These are phyloP conservation scores for Exophiala xenobiotica DNA, from an alignment of 2,329 filamentous ascomycete genomes.

Conservation along the genomic window DNA sequence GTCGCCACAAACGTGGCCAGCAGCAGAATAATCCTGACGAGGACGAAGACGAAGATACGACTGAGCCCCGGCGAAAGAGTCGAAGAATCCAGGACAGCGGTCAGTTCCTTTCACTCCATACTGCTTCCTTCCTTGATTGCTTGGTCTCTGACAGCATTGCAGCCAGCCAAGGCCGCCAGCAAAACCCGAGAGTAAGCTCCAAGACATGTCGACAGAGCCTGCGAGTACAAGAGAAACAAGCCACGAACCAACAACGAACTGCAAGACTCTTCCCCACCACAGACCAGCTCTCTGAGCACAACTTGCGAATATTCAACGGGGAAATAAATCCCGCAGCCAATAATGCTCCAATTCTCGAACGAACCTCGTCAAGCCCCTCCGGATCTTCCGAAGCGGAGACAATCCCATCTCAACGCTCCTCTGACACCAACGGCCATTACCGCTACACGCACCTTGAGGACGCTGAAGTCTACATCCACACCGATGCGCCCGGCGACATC, in stretches of 20 bases:
- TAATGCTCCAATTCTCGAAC: background rate
- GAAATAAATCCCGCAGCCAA: conserved; percentile 3
- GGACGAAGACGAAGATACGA: conserved; percentile 4
- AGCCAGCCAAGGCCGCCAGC: no score
- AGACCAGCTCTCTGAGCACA: conserved; percentile 1
- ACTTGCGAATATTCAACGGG: conserved; percentile 2
- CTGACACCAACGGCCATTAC: conserved; percentile 5
- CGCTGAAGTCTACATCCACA: conserved; percentile 6
- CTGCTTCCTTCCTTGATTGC: no score
- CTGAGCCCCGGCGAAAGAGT: conserved; percentile 10
- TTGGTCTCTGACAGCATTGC: no score
- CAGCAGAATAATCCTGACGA: background rate
- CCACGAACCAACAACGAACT: no score
- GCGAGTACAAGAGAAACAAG: no score
- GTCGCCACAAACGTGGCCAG: background rate
- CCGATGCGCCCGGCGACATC: background rate
- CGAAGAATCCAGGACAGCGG: conserved; percentile 11
- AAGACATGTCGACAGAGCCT: no score
- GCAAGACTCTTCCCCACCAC: background rate
- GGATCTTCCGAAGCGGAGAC: conserved; percentile 3
- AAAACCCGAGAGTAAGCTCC: no score
- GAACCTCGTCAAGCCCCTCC: conserved; percentile 1
- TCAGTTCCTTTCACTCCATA: conserved; percentile 15
- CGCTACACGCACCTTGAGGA: background rate
- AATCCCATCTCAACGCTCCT: background rate